These are phyloP conservation scores for Hura crepitans DNA, from an alignment of 441 rosid genomes.

Conservation along the genomic window DNA sequence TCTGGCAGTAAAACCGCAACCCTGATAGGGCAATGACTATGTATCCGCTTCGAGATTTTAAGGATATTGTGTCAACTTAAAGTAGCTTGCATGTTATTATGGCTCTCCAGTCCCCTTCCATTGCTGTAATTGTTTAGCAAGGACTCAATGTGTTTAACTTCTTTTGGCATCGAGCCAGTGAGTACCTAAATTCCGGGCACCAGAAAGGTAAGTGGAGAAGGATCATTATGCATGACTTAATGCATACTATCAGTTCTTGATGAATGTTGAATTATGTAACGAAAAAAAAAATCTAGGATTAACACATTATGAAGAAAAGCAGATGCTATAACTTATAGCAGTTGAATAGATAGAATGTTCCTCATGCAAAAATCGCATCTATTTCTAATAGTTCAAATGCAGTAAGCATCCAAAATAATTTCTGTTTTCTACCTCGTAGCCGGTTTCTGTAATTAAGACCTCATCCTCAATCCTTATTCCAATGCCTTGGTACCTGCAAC, in stretches of 20 bases:
- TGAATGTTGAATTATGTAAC: not conserved
- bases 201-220: slow-evolving; percentile 4
- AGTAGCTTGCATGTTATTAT: slow-evolving; percentile 26
- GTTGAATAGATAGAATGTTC: too few species aligned
- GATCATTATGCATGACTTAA: not conserved
- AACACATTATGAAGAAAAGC: not conserved
- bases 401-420: not conserved
- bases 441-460: slow-evolving; percentile 85
- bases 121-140: slow-evolving; percentile 56
- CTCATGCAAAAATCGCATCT: too few species aligned
- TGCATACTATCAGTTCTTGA: too few species aligned
- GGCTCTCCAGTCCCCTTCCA: slow-evolving; percentile 24
- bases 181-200: slow-evolving; percentile 51
- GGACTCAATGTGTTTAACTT: slow-evolving; percentile 71
- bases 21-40: not conserved
- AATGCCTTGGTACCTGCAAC: slow-evolving; percentile 65
- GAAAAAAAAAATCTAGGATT: not conserved
- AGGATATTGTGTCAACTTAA: slow-evolving; percentile 18
- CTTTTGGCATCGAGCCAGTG: slow-evolving; percentile 94
- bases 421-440: slow-evolving; percentile 56
- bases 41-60: not conserved
- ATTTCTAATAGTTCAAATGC: not conserved
- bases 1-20: not conserved
- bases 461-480: slow-evolving; percentile 98
- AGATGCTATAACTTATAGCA: not conserved